A percentile compares a stretch with the other conserved stretches of the same genome.
These are phyloP conservation scores for Brassica balearica DNA, from an alignment of 441 rosid species.

Conservation along the genomic window DNA sequence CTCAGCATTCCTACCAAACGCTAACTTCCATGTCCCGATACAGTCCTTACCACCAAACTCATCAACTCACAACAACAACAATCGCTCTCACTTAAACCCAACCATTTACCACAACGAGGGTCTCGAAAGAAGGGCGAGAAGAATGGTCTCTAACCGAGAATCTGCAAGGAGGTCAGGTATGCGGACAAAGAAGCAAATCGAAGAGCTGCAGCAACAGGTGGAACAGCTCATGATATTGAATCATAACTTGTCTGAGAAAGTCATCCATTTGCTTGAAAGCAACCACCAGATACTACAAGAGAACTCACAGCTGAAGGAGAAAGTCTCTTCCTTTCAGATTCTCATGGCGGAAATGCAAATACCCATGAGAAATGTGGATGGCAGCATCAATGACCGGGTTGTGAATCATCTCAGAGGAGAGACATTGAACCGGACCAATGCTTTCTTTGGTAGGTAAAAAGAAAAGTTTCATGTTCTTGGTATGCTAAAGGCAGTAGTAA, in stretches of 20 bases:
- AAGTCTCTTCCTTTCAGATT: slow-evolving; percentile 64
- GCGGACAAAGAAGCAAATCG: slow-evolving; percentile 76
- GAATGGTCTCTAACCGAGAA: slow-evolving; percentile 81
- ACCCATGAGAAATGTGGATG: slow-evolving; percentile 53
- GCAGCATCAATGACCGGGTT: slow-evolving; percentile 32
- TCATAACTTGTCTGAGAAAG: slow-evolving; percentile 70
- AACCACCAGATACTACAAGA: slow-evolving; percentile 74
- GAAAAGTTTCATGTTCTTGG: slow-evolving; percentile 13
- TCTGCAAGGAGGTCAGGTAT: slow-evolving; percentile 73
- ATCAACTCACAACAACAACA: slow-evolving; percentile 44
- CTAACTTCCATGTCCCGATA: slow-evolving; percentile 46
- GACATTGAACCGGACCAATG: slow-evolving; percentile 28
- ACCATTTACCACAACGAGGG: slow-evolving; percentile 37
- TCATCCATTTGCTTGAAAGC: slow-evolving; percentile 64
- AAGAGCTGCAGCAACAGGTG: slow-evolving; percentile 73
- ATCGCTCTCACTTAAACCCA: slow-evolving; percentile 35
- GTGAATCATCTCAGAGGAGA: slow-evolving; percentile 35
- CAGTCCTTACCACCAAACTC: slow-evolving; percentile 47
- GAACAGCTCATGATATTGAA: slow-evolving; percentile 62
- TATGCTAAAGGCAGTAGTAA: slow-evolving; percentile 5
- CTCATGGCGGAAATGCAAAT: slow-evolving; percentile 55
- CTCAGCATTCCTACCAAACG: slow-evolving; percentile 42
- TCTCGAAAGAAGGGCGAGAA: slow-evolving; percentile 63
- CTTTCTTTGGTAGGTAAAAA: slow-evolving; percentile 30
- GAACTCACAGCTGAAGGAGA: slow-evolving; percentile 75